These are phyloP conservation scores for Pyracantha coccinea DNA, from an alignment of 331 rosid genomes.

Conservation along the genomic window DNA sequence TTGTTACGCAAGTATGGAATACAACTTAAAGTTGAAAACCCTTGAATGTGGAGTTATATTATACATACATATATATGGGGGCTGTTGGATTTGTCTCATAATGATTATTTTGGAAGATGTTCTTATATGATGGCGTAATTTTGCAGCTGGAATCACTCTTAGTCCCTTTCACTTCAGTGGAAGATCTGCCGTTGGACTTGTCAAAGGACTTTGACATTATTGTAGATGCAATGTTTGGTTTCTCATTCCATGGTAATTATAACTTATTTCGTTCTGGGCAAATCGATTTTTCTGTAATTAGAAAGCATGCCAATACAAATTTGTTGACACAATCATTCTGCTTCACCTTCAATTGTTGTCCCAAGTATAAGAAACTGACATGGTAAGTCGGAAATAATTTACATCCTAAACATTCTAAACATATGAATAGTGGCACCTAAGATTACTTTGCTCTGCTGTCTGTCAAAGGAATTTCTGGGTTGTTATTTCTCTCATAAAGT, in stretches of 20 bases:
- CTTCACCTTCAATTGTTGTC: background rate
- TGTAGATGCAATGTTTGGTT: slow-evolving; percentile 88
- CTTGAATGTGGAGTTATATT: background rate
- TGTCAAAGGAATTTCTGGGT: background rate
- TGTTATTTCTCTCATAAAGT: background rate
- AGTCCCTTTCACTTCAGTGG: slow-evolving; percentile 73
- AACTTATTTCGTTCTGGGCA: background rate
- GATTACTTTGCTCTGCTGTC: background rate
- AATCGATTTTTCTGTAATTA: background rate
- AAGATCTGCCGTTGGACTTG: slow-evolving; percentile 64
- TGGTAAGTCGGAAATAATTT: background rate
- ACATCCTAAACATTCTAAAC: background rate
- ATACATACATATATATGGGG: background rate
- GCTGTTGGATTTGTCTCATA: background rate
- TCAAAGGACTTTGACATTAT: slow-evolving; percentile 65
- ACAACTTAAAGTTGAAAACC: slow-evolving; percentile 8
- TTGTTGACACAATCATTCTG: background rate
- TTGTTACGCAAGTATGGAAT: slow-evolving; percentile 76
- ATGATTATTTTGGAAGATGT: background rate
- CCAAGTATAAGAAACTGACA: background rate
- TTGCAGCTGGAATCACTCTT: slow-evolving; percentile 81
- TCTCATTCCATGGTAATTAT: slow-evolving; percentile 84
- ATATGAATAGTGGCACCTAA: background rate
- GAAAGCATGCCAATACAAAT: background rate
- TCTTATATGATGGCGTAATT: slow-evolving; percentile 31